Evolutionary conservation across 2,329 filamentous ascomycete genomes (phyloP), one percentile per base, ranked within the genome.

Genomic region (Monosporascus sp.): DNA sequence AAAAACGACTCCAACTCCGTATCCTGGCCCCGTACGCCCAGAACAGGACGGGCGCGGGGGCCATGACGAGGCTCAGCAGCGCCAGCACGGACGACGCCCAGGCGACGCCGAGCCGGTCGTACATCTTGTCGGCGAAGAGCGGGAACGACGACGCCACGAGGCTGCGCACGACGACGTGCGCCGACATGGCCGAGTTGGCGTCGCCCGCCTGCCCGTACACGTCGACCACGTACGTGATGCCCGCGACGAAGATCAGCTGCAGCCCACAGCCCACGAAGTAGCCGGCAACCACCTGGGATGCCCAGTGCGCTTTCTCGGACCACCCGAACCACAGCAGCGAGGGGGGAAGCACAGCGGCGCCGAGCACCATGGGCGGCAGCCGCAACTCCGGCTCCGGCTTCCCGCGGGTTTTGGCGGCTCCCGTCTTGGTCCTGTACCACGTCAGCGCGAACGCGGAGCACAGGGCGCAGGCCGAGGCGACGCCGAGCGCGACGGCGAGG

Each of bases 301-400:
- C 50, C 38, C 57, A 53, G 17, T 59, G 53, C 15, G 52, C 54
- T 22, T 58, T 66, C 11, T 64, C 67, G 0, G 77, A 78, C 77
- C 76, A 80, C 1, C 72, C 75, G 54, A 80, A 80, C 76, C 74
- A 77, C 57, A 80, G 78, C 24, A 81, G 64, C 1, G 76, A 74
- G 8, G 70, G 66, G 2, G 75, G 72, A 1, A 76, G 64, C 3
- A 79, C 57, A 1, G 75, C 52, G 5, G 71, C 64, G 6, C 72
- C 76, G 2, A 75, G 58, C 22, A 80, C 76, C 68, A 78, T 77
- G 0, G 75, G 73, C 5, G 72, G 67, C 1, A 80, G 66, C 2
- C 76, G 69, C 36, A 73, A 72, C 60, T 80, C 77, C 0, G 75
- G 75, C n/a, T 71, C 58, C 8, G 67, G 62, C 7, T 59, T 18